These are phyloP conservation scores for Gnomoniopsis smithogilvyi DNA, from an alignment of 2,329 filamentous ascomycete genomes.

Conservation along the genomic window DNA sequence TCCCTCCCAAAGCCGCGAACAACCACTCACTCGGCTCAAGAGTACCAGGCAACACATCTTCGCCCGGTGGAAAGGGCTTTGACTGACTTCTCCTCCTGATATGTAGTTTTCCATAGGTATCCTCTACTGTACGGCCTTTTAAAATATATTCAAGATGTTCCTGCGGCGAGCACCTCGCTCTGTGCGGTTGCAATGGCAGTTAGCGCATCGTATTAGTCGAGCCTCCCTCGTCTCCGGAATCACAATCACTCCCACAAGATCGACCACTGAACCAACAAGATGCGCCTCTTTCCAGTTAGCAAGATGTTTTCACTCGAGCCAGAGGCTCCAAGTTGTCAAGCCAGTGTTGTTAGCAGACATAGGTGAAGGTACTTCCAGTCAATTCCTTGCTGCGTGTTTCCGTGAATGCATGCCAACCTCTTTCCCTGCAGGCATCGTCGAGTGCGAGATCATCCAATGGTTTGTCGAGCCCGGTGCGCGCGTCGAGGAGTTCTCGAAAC, in stretches of 20 bases:
- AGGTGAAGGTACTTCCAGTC: slow-evolving; percentile 64
- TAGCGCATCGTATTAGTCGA: slow-evolving; percentile 37
- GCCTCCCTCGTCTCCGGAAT: slow-evolving; percentile 22
- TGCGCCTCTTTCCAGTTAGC: not conserved
- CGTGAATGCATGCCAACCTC: not conserved
- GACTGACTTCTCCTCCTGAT: not conserved
- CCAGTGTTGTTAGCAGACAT: slow-evolving; percentile 83
- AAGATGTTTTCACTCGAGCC: slow-evolving; percentile 50
- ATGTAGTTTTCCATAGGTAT: not conserved
- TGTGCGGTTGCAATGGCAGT: slow-evolving; percentile 48
- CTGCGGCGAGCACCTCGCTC: slow-evolving; percentile 49
- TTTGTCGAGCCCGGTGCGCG: slow-evolving; percentile 94
- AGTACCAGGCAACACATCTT: not conserved
- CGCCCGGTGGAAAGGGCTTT: not conserved
- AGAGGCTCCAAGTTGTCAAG: slow-evolving; percentile 59
- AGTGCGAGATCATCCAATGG: slow-evolving; percentile 99
- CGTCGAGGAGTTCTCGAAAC: slow-evolving; percentile 95
- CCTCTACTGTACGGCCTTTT: not conserved
- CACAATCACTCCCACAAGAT: not conserved
- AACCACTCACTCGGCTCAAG: not conserved
- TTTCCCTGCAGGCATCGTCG: slow-evolving; percentile 76
- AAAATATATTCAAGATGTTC: slow-evolving; percentile 43
- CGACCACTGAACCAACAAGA: slow-evolving; percentile 1
- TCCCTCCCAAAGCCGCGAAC: not conserved
- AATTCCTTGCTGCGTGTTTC: not conserved